Base-by-base conservation (phyloP, 768 basidiomycete genomes). In the Artomyces pyxidatus region DNA sequence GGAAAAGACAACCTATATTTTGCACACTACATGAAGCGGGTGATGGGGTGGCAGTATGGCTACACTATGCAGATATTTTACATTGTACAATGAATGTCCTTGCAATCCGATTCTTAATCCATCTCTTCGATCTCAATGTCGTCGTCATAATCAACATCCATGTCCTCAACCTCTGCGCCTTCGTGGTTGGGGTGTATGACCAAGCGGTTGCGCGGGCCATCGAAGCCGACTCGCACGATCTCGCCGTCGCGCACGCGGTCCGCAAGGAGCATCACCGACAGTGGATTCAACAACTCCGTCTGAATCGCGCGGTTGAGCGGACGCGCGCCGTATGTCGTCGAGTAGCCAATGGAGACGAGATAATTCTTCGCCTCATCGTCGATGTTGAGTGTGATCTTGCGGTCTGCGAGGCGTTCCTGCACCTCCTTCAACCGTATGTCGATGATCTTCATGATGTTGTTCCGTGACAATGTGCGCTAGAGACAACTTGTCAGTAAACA, bases 281-380 rank as follows among this genome's bases (percentile, higher is more conserved):
- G 70, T 11, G 94, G 95, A 63, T 96, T 94, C 59, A 98, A 75
- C 29, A 99, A 74, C 59, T 97, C 91, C 58, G 77, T 83, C 67
- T 96, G 94, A 56, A 99, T 94, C 4, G 88, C 78, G 28, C 93
- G 79, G 61, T 90, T 89, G 54, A 97, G 76, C 1, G 95, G 96
- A 37, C 95, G 81, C 48, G 94, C 95, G 55, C 95, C 93, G 61
- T 95, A 96, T 17, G 73, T 69, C 1, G 90, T 72, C 41, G 86
- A 86, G 66, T 89, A 92, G 0, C 88, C 89, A 42, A 80, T 71
- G 17, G 83, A 82, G 53, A 76, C 75, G 26, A 93, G 76, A 61
- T 83, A 90, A 47, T 78, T 71, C 67, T 87, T 89, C 55, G 87
- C 83, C 25, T 72, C 79, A n/a, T 74, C 66, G 61, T 92, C 85